A percentile compares a stretch with the other conserved stretches of the same genome.
Evolutionary conservation across 495 filamentous ascomycete genomes (phyloP).

Genomic region (Hypoxylon lenormandii): DNA sequence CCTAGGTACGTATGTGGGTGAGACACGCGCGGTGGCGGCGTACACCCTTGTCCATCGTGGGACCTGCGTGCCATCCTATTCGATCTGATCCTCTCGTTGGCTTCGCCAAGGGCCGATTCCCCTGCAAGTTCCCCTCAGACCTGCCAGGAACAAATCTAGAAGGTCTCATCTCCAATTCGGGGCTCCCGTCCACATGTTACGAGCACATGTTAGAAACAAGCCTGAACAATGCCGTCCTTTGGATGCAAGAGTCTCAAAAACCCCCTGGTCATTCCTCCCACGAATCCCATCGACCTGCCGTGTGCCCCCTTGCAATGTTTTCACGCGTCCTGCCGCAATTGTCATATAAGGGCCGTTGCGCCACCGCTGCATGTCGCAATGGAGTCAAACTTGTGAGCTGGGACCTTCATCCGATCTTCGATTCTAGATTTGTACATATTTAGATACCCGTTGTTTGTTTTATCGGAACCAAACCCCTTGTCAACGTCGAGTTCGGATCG

Average conservation of each 20-base stretch:
- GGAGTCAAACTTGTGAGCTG: constrained; percentile 12
- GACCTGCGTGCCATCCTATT: constrained; percentile 29
- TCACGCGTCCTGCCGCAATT: constrained; percentile 19
- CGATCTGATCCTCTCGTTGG: constrained; percentile 19
- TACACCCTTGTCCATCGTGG: constrained; percentile 37
- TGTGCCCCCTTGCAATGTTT: constrained; percentile 24
- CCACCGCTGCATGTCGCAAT: constrained; percentile 25
- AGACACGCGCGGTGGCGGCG: constrained; percentile 14
- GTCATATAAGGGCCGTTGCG: constrained; percentile 26
- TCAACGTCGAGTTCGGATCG: not conserved
- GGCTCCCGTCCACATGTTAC: constrained; percentile 39
- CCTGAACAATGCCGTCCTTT: constrained; percentile 24
- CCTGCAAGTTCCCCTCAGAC: constrained; percentile 26
- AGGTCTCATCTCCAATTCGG: constrained; percentile 41
- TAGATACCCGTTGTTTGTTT: not conserved
- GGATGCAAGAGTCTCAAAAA: constrained; percentile 27
- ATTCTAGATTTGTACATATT: constrained; percentile 15
- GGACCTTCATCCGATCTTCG: constrained; percentile 11
- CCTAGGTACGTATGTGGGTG: constrained; percentile 10
- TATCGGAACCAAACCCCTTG: not conserved
- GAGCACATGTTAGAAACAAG: constrained; percentile 33
- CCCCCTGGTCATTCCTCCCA: constrained; percentile 39
- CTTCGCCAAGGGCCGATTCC: constrained; percentile 31
- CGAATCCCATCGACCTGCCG: constrained; percentile 21
- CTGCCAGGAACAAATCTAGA: constrained; percentile 35